These are phyloP conservation scores for Erythrophleum fordii DNA, from an alignment of 306 rosid genomes.

Conservation along the genomic window DNA sequence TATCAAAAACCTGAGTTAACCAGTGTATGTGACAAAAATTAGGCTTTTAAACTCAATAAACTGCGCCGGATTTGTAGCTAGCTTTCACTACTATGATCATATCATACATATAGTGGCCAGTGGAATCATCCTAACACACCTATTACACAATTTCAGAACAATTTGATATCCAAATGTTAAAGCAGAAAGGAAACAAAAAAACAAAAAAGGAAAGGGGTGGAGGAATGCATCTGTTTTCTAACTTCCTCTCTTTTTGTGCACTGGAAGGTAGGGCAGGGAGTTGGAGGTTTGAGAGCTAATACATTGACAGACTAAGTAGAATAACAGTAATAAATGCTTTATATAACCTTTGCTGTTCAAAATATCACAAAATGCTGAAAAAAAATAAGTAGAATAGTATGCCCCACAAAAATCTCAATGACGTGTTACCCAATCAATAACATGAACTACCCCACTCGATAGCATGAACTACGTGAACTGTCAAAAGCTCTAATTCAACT, in stretches of 20 bases:
- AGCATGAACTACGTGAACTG: constrained; percentile 3
- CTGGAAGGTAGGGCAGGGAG: not conserved
- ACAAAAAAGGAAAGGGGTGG: not conserved
- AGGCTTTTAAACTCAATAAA: constrained; percentile 14
- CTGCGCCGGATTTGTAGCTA: constrained; percentile 9
- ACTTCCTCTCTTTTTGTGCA: not conserved
- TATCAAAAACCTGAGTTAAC: constrained; percentile 80
- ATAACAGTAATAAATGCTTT: not conserved
- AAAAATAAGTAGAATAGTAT: not conserved
- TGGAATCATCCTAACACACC: not conserved
- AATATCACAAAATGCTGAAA: not conserved
- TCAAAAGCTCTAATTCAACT: constrained; percentile 1
- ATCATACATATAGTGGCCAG: not conserved
- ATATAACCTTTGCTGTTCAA: constrained; percentile 2
- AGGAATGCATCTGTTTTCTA: not conserved
- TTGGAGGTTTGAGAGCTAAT: not conserved
- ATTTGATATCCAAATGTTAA: not conserved
- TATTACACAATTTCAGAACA: constrained; percentile 20
- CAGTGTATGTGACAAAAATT: constrained; percentile 27
- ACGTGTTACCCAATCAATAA: not conserved
- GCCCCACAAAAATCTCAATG: not conserved
- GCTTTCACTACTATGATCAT: constrained; percentile 21
- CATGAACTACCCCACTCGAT: not conserved
- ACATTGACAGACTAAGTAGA: constrained; percentile 2
- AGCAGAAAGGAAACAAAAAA: too few relatives aligned